Conservation (phyloP, 2,329 filamentous ascomycete species). For the Cercospora brassicicola region DNA sequence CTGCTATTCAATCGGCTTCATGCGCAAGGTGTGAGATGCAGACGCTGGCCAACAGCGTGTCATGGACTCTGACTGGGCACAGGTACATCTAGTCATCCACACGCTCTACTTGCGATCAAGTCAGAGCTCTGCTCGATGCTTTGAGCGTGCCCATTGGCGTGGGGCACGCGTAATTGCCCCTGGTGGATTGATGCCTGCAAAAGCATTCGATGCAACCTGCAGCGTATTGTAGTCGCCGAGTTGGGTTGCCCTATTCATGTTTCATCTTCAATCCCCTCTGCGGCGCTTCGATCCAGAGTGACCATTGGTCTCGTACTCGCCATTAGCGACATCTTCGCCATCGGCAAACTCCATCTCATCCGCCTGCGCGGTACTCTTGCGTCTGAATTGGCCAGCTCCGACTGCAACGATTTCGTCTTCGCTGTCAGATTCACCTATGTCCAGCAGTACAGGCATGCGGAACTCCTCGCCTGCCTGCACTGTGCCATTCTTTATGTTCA, state of each 20-base stretch:
- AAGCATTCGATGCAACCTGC: not conserved
- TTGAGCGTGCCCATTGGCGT: not conserved
- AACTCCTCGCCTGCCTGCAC: slow-evolving; percentile 61
- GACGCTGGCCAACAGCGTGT: not conserved
- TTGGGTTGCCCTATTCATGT: not conserved
- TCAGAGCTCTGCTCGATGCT: not conserved
- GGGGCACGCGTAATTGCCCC: not conserved
- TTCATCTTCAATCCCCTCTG: slow-evolving; percentile 23
- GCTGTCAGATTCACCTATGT: slow-evolving; percentile 89
- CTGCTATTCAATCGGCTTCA: not conserved
- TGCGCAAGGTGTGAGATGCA: not conserved
- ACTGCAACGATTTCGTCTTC: slow-evolving; percentile 79
- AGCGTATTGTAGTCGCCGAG: not conserved
- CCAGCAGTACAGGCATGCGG: slow-evolving; percentile 87
- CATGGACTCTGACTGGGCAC: not conserved
- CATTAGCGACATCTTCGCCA: slow-evolving; percentile 27
- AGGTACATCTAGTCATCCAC: not conserved
- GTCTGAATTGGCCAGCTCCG: slow-evolving; percentile 77
- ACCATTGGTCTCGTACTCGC: slow-evolving; percentile 27
- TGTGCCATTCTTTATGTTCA: slow-evolving; percentile 50
- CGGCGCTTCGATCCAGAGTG: slow-evolving; percentile 29
- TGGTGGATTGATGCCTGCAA: not conserved
- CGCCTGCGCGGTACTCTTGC: slow-evolving; percentile 62
- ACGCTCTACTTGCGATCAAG: not conserved
- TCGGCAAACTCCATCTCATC: slow-evolving; percentile 49